phyloP scores from a whole-genome alignment of 2,329 filamentous ascomycete species.

The Calonectria pseudoturangicola region DNA sequence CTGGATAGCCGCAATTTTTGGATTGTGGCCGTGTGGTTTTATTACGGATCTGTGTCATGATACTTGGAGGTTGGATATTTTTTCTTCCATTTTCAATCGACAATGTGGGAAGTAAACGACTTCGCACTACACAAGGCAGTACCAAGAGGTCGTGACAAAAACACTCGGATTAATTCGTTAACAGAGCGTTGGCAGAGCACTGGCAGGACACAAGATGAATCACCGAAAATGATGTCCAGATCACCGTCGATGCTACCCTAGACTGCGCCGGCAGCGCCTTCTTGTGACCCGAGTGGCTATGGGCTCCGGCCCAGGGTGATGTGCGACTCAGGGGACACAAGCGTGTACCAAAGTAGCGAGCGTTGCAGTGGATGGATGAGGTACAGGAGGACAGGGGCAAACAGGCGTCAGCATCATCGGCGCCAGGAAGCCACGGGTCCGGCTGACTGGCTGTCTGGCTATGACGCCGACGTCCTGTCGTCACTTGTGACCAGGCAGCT shows the following conservation, averaged over 20 bases:
- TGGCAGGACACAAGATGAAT: neutral
- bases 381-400: conserved; percentile 16
- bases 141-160: neutral
- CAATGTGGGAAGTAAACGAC: no score
- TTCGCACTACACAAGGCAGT: no score
- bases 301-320: neutral
- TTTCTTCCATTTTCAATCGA: no score
- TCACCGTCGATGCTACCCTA: conserved; percentile 23
- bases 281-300: conserved; percentile 17
- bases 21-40: neutral
- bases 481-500: conserved; percentile 28
- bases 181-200: no score
- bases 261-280: neutral
- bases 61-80: no score
- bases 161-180: neutral
- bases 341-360: neutral
- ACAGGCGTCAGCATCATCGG: conserved; percentile 17
- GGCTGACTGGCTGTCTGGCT: conserved; percentile 39
- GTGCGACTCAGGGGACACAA: neutral
- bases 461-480: conserved; percentile 7
- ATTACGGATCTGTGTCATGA: neutral
- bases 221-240: neutral
- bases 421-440: conserved; percentile 28
- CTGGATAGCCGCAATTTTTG: neutral
- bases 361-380: conserved; percentile 25